phyloP scores from a whole-genome alignment of 306 rosid species.

The peach (Prunus persica) region DNA sequence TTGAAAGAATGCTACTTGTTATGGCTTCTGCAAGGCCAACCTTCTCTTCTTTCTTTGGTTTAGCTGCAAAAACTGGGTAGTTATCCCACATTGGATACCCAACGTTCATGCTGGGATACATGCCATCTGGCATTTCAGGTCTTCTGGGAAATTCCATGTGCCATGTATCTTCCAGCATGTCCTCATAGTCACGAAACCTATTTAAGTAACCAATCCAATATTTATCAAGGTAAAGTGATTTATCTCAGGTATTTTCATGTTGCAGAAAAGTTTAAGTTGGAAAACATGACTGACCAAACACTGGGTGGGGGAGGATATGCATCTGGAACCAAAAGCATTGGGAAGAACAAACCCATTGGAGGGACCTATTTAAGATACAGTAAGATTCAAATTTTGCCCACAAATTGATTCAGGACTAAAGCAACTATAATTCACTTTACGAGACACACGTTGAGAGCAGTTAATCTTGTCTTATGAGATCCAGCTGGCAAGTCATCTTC shows the following conservation, averaged over 20 bases:
- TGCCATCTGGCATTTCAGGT: constrained; percentile 64
- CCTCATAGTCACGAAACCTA: constrained; percentile 89
- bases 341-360: constrained; percentile 95
- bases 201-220: constrained; percentile 8
- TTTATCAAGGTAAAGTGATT: constrained; percentile 9
- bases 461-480: constrained; percentile 83
- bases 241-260: not conserved
- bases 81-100: constrained; percentile 85
- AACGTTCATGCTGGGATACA: constrained; percentile 60
- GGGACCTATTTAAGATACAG: constrained; percentile 57
- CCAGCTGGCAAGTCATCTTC: constrained; percentile 67
- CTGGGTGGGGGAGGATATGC: constrained; percentile 97
- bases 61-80: constrained; percentile 68
- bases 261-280: constrained; percentile 17
- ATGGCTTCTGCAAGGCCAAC: constrained; percentile 94
- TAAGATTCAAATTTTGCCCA: constrained; percentile 15
- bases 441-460: constrained; percentile 72
- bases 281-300: constrained; percentile 54
- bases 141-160: constrained; percentile 78
- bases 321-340: constrained; percentile 84
- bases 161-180: constrained; percentile 93
- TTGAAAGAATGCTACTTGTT: constrained; percentile 80
- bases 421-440: constrained; percentile 20
- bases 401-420: constrained; percentile 5
- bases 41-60: constrained; percentile 89